These are phyloP conservation scores for Scheffersomyces lignicola DNA, from an alignment of 1,139 yeast genomes.

Conservation along the genomic window DNA sequence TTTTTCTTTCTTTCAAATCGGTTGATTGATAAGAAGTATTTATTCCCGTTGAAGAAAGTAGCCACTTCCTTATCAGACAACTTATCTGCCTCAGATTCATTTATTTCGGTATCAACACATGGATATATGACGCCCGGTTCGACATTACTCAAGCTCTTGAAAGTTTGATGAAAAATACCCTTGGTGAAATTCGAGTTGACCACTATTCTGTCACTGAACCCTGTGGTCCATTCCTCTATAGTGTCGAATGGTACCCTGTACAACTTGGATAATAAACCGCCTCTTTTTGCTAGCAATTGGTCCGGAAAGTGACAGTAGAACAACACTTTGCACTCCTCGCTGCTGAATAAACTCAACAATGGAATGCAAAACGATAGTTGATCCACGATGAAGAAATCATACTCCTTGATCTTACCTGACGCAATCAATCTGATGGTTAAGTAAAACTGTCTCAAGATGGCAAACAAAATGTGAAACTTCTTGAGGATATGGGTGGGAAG, in stretches of 20 bases:
- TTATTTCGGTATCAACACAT: conserved; percentile 58
- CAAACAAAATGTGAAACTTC: conserved; percentile 75
- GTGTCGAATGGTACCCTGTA: conserved; percentile 83
- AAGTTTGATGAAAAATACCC: conserved; percentile 64
- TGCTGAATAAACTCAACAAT: conserved; percentile 53
- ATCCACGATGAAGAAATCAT: conserved; percentile 81
- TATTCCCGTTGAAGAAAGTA: conserved; percentile 31
- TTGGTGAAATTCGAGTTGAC: conserved; percentile 88
- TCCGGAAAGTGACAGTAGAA: conserved; percentile 98
- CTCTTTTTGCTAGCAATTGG: conserved; percentile 66
- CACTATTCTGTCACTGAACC: conserved; percentile 72
- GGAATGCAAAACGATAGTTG: conserved; percentile 89
- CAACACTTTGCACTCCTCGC: conserved; percentile 47
- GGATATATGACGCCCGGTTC: conserved; percentile 84
- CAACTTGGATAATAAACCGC: conserved; percentile 53
- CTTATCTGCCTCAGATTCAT: conserved; percentile 12
- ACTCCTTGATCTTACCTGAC: conserved; percentile 47
- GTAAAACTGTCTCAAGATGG: conserved; percentile 79
- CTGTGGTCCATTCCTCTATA: conserved; percentile 79
- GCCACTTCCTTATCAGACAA: conserved; percentile 32
- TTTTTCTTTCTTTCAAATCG: conserved; percentile 88
- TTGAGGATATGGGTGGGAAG: conserved; percentile 72
- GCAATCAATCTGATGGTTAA: conserved; percentile 51
- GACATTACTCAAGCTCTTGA: conserved; percentile 38
- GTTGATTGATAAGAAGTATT: conserved; percentile 71